Conservation (phyloP, 805 yeast genomes). For the Starmerella gropengiesseri region DNA sequence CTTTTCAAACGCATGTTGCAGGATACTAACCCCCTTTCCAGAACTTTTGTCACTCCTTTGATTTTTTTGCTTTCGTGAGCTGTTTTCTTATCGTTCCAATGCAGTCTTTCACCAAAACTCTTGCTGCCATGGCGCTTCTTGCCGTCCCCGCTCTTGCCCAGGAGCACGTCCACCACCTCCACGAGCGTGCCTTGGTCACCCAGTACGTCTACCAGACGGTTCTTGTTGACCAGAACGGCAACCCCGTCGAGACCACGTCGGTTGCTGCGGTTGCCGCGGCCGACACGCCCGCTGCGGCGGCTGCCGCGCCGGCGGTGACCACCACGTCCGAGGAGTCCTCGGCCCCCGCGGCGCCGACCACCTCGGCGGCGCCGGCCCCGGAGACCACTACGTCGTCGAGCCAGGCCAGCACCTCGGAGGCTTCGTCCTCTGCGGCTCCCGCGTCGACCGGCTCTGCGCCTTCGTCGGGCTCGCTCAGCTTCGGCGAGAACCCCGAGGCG, state of each 20-base stretch:
- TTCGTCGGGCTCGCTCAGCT: constrained; percentile 33
- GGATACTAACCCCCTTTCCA: constrained; percentile 20
- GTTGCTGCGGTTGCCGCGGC: constrained; percentile 28
- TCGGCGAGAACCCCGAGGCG: constrained; percentile 46
- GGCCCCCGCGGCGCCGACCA: constrained; percentile 1
- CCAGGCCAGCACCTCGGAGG: constrained; percentile 10
- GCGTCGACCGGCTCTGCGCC: constrained; percentile 28
- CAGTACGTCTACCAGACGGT: constrained; percentile 40
- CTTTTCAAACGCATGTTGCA: too few relatives aligned
- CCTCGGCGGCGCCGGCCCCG: constrained; percentile 25
- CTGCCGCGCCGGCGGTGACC: constrained; percentile 21
- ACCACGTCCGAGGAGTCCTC: constrained; percentile 1
- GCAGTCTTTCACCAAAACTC: constrained; percentile 13
- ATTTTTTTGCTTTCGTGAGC: constrained; percentile 12
- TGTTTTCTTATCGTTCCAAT: not conserved
- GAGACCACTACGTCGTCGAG: constrained; percentile 29
- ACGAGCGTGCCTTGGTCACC: constrained; percentile 38
- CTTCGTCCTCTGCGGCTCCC: constrained; percentile 25
- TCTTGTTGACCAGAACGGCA: constrained; percentile 33
- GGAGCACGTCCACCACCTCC: constrained; percentile 44
- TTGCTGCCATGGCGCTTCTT: constrained; percentile 21
- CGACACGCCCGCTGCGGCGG: constrained; percentile 15
- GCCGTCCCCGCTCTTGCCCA: constrained; percentile 32
- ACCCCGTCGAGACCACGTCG: constrained; percentile 31
- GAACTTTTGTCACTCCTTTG: constrained; percentile 24